A percentile compares a stretch with the other conserved stretches of the same genome.
phyloP scores from a whole-genome alignment of 805 yeast species.

The Teunomyces funiuensis region DNA sequence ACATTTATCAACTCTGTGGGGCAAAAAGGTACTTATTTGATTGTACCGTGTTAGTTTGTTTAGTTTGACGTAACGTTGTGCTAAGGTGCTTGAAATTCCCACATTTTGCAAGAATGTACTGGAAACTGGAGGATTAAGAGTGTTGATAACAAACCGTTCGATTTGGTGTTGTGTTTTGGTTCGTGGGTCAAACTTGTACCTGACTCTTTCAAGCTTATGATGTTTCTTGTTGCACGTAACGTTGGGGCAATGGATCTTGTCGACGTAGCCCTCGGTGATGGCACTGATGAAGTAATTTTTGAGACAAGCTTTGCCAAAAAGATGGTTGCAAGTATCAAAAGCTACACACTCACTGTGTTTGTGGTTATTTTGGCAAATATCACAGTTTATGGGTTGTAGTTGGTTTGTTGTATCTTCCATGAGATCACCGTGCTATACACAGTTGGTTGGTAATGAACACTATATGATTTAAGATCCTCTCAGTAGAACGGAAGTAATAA shows the following conservation, averaged over 20 bases:
- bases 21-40: neutral
- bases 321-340: neutral
- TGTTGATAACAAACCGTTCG: neutral
- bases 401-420: no score
- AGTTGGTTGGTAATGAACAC: no score
- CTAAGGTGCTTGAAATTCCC: neutral
- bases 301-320: neutral
- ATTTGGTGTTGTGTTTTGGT: neutral
- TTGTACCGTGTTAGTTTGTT: neutral
- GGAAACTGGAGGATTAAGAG: neutral
- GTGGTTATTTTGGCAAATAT: neutral
- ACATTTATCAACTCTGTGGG: neutral
- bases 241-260: neutral
- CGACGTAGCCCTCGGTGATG: neutral
- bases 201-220: neutral
- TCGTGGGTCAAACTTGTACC: neutral
- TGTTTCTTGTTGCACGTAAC: neutral
- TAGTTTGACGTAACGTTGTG: neutral
- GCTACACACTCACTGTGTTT: neutral
- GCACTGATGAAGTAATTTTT: neutral
- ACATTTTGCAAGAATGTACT: neutral
- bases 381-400: neutral
- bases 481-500: no score
- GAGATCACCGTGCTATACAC: no score
- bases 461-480: no score